These are phyloP conservation scores for Xylaria sp. DNA, from an alignment of 2,329 filamentous ascomycete genomes.

Conservation along the genomic window DNA sequence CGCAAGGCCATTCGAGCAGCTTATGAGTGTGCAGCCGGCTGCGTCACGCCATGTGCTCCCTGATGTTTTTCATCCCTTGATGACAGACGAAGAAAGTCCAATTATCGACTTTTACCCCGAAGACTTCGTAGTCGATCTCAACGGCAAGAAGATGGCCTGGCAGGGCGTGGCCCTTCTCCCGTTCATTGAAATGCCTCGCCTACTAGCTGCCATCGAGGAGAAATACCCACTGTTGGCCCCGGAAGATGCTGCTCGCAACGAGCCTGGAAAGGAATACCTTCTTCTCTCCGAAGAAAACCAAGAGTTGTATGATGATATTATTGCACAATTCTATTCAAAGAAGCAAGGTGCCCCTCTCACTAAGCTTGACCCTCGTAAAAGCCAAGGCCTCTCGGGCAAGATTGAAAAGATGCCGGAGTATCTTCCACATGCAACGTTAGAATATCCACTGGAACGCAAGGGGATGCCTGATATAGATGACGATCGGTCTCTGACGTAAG, in stretches of 20 bases:
- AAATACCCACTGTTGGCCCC: constrained; percentile 80
- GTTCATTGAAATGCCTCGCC: constrained; percentile 91
- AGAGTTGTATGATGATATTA: constrained; percentile 81
- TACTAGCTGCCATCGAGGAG: constrained; percentile 80
- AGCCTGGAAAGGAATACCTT: constrained; percentile 78
- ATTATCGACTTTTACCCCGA: constrained; percentile 98
- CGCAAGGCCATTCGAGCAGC: constrained; percentile 92
- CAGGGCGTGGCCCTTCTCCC: constrained; percentile 92
- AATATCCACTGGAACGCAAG: constrained; percentile 75
- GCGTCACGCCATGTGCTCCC: constrained; percentile 92
- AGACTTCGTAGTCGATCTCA: constrained; percentile 90
- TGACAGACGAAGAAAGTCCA: constrained; percentile 84
- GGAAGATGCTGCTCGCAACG: constrained; percentile 80
- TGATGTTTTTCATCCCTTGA: constrained; percentile 84
- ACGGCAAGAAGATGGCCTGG: constrained; percentile 99
- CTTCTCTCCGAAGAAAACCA: constrained; percentile 84
- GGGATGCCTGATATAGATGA: constrained; percentile 80
- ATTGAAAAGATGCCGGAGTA: constrained; percentile 84
- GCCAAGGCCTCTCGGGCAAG: constrained; percentile 78
- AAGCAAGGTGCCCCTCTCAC: constrained; percentile 71
- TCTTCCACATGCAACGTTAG: constrained; percentile 80
- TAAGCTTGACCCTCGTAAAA: constrained; percentile 75
- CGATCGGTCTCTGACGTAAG: constrained; percentile 83
- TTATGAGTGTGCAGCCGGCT: constrained; percentile 97
- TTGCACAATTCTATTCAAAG: constrained; percentile 89